Evolutionary conservation across 1,284 basidiomycete species (phyloP).

Genomic region (Fereydounia khargensis): DNA sequence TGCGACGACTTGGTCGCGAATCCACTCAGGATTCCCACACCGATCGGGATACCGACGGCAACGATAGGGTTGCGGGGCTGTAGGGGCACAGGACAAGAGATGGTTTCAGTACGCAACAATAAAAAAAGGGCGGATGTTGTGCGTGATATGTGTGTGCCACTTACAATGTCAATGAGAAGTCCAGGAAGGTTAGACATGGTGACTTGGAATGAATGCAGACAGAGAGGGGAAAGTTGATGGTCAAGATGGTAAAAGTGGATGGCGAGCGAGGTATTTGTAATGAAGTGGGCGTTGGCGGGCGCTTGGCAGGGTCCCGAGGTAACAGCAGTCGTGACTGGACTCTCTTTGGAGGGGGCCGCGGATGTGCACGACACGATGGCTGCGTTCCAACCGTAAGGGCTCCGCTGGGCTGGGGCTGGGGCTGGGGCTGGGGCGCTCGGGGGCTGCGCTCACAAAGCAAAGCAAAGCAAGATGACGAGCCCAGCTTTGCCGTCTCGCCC

Average conservation of each 20-base stretch:
- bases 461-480: too few relatives aligned
- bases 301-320: too few relatives aligned
- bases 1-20: constrained; percentile 41
- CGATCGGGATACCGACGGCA: constrained; percentile 47
- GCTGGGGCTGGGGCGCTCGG: too few relatives aligned
- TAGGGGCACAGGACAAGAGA: too few relatives aligned
- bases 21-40: constrained; percentile 34
- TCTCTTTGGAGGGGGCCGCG: too few relatives aligned
- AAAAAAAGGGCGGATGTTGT: not conserved
- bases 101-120: constrained; percentile 1
- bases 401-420: too few relatives aligned
- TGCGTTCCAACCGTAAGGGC: too few relatives aligned
- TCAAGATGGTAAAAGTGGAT: not conserved
- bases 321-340: too few relatives aligned
- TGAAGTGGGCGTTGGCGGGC: not conserved
- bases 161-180: constrained; percentile 37
- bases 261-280: constrained; percentile 6
- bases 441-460: too few relatives aligned
- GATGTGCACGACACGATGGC: too few relatives aligned
- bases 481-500: too few relatives aligned
- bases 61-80: constrained; percentile 48
- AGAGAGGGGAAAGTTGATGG: too few relatives aligned
- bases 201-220: not conserved
- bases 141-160: not conserved
- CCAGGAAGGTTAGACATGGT: constrained; percentile 39